Evolutionary conservation across 164 flowering plant genomes (phyloP).

Genomic region (Paratinospora sagittata): DNA sequence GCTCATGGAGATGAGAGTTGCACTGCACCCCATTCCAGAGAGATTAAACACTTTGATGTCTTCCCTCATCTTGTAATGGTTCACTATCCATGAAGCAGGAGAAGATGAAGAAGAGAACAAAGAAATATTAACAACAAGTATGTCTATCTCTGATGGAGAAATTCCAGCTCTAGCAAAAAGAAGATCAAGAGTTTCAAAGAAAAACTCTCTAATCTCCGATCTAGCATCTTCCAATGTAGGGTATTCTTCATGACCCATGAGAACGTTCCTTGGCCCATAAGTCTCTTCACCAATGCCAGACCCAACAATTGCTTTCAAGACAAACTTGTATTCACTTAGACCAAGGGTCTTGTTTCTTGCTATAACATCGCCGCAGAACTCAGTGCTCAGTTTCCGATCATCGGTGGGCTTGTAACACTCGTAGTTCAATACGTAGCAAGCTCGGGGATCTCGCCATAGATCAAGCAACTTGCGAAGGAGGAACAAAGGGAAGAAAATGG

Average conservation of each 20-base stretch:
- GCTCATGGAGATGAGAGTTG: slow-evolving; percentile 43
- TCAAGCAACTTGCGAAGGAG: slow-evolving; percentile 12
- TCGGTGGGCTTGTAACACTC: slow-evolving; percentile 46
- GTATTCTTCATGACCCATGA: slow-evolving; percentile 28
- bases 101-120: slow-evolving; percentile 45
- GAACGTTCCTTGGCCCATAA: slow-evolving; percentile 38
- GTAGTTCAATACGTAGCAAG: slow-evolving; percentile 43
- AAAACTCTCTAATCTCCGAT: slow-evolving; percentile 45
- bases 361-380: slow-evolving; percentile 30
- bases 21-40: slow-evolving; percentile 72
- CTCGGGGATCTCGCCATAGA: slow-evolving; percentile 17
- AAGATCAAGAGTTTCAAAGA: slow-evolving; percentile 39
- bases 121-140: slow-evolving; percentile 58
- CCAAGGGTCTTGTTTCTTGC: slow-evolving; percentile 40
- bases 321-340: slow-evolving; percentile 36
- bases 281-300: slow-evolving; percentile 57
- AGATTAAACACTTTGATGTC: slow-evolving; percentile 46
- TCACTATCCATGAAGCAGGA: slow-evolving; percentile 39
- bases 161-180: slow-evolving; percentile 36
- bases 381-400: slow-evolving; percentile 35
- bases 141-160: slow-evolving; percentile 46
- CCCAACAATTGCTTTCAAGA: slow-evolving; percentile 34
- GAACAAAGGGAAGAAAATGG: slow-evolving; percentile 9
- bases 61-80: slow-evolving; percentile 54
- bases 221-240: slow-evolving; percentile 23